phyloP scores from a whole-genome alignment of 441 rosid genomes.

The Brassica hybrid region DNA sequence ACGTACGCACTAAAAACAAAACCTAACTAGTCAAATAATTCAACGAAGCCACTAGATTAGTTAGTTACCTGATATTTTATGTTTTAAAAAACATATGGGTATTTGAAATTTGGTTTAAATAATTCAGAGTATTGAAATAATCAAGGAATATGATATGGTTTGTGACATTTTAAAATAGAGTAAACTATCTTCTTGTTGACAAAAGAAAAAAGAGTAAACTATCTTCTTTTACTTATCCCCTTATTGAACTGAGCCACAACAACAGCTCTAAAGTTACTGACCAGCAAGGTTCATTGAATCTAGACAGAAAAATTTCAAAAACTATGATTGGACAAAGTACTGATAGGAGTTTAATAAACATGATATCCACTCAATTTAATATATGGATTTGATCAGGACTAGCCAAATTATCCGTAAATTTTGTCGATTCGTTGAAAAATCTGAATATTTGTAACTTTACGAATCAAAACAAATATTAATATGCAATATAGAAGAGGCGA shows the following conservation, averaged over 20 bases:
- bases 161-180: background rate
- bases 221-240: slow-evolving; percentile 10
- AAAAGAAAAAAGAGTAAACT: background rate
- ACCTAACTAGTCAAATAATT: background rate
- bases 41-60: background rate
- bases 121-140: background rate
- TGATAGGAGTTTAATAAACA: background rate
- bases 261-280: slow-evolving; percentile 10
- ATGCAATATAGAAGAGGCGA: too few species aligned
- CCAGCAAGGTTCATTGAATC: slow-evolving; percentile 7
- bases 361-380: background rate
- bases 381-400: background rate
- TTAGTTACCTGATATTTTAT: background rate
- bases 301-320: slow-evolving; percentile 5
- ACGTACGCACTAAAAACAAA: background rate
- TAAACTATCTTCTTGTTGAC: background rate
- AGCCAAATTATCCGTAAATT: too few species aligned
- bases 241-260: background rate
- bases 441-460: too few species aligned
- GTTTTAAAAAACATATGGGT: background rate
- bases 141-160: slow-evolving; percentile 1
- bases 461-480: too few species aligned
- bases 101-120: background rate
- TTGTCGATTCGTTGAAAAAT: too few species aligned
- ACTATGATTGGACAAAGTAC: background rate